These are phyloP conservation scores for Candida pseudoglaebosa DNA, from an alignment of 805 yeast species.

Conservation along the genomic window DNA sequence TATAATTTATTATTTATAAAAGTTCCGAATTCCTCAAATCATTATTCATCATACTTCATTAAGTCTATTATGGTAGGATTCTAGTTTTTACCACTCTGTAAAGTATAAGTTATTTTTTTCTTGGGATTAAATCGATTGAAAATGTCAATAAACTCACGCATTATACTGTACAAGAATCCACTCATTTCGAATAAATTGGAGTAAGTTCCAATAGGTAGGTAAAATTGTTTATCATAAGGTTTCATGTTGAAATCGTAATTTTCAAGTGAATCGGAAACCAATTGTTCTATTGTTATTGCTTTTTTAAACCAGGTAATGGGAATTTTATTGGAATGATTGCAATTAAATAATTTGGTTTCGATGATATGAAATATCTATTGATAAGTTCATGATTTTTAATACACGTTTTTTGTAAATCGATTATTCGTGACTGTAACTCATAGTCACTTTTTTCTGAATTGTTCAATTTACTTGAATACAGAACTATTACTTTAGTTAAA, in stretches of 20 bases:
- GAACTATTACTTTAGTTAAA: slow-evolving; percentile 18
- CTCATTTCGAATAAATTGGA: slow-evolving; percentile 30
- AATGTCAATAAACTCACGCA: slow-evolving; percentile 29
- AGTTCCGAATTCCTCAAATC: not conserved
- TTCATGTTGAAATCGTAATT: slow-evolving; percentile 11
- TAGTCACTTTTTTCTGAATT: slow-evolving; percentile 3
- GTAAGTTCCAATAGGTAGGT: slow-evolving; percentile 35
- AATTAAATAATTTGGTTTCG: slow-evolving; percentile 23
- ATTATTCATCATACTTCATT: not conserved
- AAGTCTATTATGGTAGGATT: not conserved
- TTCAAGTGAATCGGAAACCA: slow-evolving; percentile 9
- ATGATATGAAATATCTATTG: slow-evolving; percentile 20
- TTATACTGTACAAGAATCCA: slow-evolving; percentile 25
- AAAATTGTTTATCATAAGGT: slow-evolving; percentile 25
- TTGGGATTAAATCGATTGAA: slow-evolving; percentile 11
- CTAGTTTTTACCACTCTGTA: slow-evolving; percentile 10
- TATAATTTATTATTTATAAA: not conserved
- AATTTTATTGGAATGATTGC: slow-evolving; percentile 26
- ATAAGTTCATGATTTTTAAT: slow-evolving; percentile 22
- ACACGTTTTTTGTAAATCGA: slow-evolving; percentile 24
- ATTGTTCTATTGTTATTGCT: slow-evolving; percentile 11
- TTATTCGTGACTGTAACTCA: slow-evolving; percentile 19
- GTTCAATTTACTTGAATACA: slow-evolving; percentile 15
- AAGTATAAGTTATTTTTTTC: slow-evolving; percentile 8
- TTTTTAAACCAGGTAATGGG: slow-evolving; percentile 29